Evolutionary conservation across 1,284 basidiomycete genomes (phyloP), one percentile per base, ranked within the genome.

Genomic region (Moniliophthora roreri): DNA sequence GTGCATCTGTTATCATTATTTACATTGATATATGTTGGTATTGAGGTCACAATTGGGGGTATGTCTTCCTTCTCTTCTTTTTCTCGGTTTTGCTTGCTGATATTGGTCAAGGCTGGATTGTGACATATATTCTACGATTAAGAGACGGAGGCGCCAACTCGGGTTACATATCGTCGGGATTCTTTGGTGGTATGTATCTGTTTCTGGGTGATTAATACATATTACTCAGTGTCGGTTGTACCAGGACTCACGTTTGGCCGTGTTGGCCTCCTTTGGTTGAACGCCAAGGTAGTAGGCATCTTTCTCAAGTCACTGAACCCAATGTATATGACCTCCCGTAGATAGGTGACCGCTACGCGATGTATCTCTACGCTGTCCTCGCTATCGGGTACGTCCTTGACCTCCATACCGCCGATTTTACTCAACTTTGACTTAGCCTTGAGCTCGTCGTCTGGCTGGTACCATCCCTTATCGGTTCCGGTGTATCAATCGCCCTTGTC

Each of bases 21-120:
- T 63, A 72, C 80, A 21, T 69, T 85, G n/a, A 76, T 87, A 9
- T 87, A 87, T 61, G 83, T 87, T 38, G 85, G 85, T 3, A 75
- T 82, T 0, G 84, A 87, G 60, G 84, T 86, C 1, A 84, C 84
- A 0, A 76, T 85, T 46, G 85, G 83, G 58, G 81, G 81, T 80
- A 57, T 34, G 18, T 21, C 18, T 11, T 6, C 6, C 28, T n/a
- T 36, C 20, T 21, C 6, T 6, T 32, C 21, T 2, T 20, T 51
- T 9, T 18, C 15, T 35, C 20, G 26, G 50, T 39, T 44, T 32
- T 21, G 44, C 28, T 9, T 7, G 7, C 28, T 32, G 11, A 32
- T 11, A 32, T 11, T 6, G 11, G 28, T 6, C 7, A 45, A 81
- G 79, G 80, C 3, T 85, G 82, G 82, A 84, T 84, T 44, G 82